These are phyloP conservation scores for Shiraia sp. DNA, from an alignment of 2,329 filamentous ascomycete genomes.

Conservation along the genomic window DNA sequence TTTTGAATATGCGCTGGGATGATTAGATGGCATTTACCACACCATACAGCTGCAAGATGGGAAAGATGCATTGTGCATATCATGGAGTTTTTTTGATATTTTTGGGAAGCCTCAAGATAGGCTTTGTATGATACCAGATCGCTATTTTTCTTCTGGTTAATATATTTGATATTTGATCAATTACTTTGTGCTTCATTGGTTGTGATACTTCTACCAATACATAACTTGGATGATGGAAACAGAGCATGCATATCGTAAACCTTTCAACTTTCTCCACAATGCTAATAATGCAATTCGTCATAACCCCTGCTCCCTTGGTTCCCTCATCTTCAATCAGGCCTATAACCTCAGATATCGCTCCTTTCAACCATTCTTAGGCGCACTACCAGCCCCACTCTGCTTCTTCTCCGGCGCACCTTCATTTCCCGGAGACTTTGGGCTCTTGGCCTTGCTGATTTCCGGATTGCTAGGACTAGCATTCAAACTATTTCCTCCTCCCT, in stretches of 20 bases:
- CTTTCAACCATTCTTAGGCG: slow-evolving; percentile 39
- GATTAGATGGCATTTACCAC: slow-evolving; percentile 14
- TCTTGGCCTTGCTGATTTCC: slow-evolving; percentile 58
- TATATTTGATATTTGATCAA: too few relatives aligned
- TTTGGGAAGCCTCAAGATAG: too few relatives aligned
- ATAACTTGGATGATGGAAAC: too few relatives aligned
- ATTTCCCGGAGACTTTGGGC: slow-evolving; percentile 43
- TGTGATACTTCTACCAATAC: too few relatives aligned
- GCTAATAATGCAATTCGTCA: neutral
- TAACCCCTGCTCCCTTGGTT: neutral
- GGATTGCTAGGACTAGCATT: slow-evolving; percentile 65
- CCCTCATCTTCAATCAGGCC: neutral
- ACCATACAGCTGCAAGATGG: too few relatives aligned
- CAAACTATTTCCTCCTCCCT: slow-evolving; percentile 44
- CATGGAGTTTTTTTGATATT: too few relatives aligned
- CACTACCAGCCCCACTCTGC: slow-evolving; percentile 41
- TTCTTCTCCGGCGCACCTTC: slow-evolving; percentile 38
- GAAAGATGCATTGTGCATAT: too few relatives aligned
- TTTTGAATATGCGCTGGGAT: slow-evolving; percentile 37
- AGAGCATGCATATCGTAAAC: too few relatives aligned
- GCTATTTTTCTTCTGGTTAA: too few relatives aligned
- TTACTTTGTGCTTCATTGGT: too few relatives aligned
- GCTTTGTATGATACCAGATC: too few relatives aligned
- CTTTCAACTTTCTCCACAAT: too few relatives aligned
- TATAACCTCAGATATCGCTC: neutral